phyloP scores from a whole-genome alignment of 257 asterid species.

The Solanum tarapatanum region DNA sequence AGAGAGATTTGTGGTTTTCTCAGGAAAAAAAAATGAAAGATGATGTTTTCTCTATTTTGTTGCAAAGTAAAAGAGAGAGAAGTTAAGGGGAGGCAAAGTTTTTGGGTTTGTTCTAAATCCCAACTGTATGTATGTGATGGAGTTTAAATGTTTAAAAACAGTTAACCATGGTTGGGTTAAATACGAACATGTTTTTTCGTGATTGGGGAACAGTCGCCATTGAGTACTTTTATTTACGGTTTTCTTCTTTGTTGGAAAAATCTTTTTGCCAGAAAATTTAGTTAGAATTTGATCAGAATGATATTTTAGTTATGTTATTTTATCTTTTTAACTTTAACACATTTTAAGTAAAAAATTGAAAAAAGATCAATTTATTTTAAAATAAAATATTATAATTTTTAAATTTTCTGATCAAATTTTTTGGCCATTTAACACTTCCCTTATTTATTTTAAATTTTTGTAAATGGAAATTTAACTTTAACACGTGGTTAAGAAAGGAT shows the following conservation, averaged over 20 bases:
- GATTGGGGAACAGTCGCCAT: conserved; percentile 29
- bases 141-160: conserved; percentile 9
- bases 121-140: conserved; percentile 42
- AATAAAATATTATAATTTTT: too few species aligned
- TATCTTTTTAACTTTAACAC: too few species aligned
- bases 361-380: too few species aligned
- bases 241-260: neutral
- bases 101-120: conserved; percentile 13
- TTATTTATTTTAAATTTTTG: neutral
- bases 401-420: too few species aligned
- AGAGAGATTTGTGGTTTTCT: conserved; percentile 15
- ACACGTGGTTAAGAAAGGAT: neutral
- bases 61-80: neutral
- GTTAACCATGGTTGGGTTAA: conserved; percentile 56
- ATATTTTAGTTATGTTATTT: too few species aligned
- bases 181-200: neutral
- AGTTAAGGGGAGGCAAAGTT: neutral
- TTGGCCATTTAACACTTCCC: too few species aligned
- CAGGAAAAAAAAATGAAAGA: conserved; percentile 3
- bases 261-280: too few species aligned
- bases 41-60: neutral
- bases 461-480: neutral
- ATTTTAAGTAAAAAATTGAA: too few species aligned
- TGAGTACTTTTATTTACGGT: neutral
- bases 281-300: too few species aligned